A percentile compares a stretch with the other conserved stretches of the same genome.
phyloP scores from a whole-genome alignment of 495 filamentous ascomycete species.

The Aspergillus taichungensis region DNA sequence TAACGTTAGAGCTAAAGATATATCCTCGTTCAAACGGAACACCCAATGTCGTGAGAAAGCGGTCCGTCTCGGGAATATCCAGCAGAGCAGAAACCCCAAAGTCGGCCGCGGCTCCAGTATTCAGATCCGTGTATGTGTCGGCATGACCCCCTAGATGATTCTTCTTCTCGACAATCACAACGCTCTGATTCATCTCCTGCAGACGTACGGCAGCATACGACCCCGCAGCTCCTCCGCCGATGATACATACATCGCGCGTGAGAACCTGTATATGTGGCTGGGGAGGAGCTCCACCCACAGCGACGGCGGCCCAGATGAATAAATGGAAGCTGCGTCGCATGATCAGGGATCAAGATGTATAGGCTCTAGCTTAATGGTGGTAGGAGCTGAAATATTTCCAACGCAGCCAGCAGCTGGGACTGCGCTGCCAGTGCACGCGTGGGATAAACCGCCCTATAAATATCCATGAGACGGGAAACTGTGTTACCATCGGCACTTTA shows the following conservation, averaged over 20 bases:
- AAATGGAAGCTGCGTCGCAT: no score
- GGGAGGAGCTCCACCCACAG: no score
- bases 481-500: no score
- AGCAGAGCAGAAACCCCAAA: constrained; percentile 31
- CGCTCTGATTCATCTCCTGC: constrained; percentile 25
- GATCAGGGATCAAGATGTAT: no score
- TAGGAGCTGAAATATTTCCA: no score
- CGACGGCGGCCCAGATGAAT: no score
- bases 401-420: no score
- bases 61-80: constrained; percentile 20
- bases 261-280: not conserved
- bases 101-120: constrained; percentile 27
- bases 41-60: constrained; percentile 24
- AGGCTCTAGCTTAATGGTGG: no score
- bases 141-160: constrained; percentile 33
- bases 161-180: constrained; percentile 36
- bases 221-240: constrained; percentile 40
- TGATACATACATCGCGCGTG: constrained; percentile 30
- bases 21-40: constrained; percentile 10
- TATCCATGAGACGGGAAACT: no score
- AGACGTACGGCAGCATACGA: constrained; percentile 39
- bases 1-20: no score
- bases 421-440: no score
- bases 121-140: constrained; percentile 34
- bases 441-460: no score